Percentiles rank a stretch among this genome's conserved stretches.
Conservation (phyloP, 208 protist genomes). For the Sergeia podlipaevii region DNA sequence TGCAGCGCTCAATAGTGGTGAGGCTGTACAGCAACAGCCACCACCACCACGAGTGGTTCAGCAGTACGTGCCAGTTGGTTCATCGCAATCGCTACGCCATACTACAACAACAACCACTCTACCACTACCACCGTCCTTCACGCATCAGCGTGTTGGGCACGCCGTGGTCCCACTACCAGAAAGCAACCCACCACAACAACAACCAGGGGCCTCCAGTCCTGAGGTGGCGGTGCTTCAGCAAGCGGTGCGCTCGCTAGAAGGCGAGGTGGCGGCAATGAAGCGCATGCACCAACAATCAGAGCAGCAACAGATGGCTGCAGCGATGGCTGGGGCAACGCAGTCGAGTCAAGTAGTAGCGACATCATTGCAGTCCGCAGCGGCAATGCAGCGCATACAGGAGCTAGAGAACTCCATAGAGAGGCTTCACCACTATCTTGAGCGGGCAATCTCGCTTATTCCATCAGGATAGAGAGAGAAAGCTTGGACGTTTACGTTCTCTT, state of each 20-base stretch:
- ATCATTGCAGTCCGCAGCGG: not conserved
- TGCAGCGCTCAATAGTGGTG: too few species aligned
- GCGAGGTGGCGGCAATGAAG: too few species aligned
- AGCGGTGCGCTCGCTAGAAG: not conserved
- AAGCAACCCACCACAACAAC: slow-evolving; percentile 7
- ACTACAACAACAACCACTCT: too few species aligned
- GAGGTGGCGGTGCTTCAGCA: slow-evolving; percentile 3
- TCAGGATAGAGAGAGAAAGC: not conserved
- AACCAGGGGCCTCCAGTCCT: not conserved
- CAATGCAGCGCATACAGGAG: slow-evolving; percentile 36
- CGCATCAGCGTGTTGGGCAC: not conserved
- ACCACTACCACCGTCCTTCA: not conserved
- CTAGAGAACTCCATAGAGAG: slow-evolving; percentile 48
- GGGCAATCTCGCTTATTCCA: slow-evolving; percentile 44
- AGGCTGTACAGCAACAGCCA: too few species aligned
- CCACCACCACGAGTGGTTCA: too few species aligned
- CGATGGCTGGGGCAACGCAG: slow-evolving; percentile 17
- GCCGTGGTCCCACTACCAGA: not conserved
- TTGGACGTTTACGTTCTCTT: not conserved
- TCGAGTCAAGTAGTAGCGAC: slow-evolving; percentile 12
- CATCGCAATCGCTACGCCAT: too few species aligned
- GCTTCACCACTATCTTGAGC: slow-evolving; percentile 43
- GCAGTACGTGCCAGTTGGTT: too few species aligned
- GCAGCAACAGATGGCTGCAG: too few species aligned
- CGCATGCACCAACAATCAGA: too few species aligned